Evolutionary conservation across 164 flowering plant species (phyloP).

Genomic region (Warburgia ugandensis): DNA sequence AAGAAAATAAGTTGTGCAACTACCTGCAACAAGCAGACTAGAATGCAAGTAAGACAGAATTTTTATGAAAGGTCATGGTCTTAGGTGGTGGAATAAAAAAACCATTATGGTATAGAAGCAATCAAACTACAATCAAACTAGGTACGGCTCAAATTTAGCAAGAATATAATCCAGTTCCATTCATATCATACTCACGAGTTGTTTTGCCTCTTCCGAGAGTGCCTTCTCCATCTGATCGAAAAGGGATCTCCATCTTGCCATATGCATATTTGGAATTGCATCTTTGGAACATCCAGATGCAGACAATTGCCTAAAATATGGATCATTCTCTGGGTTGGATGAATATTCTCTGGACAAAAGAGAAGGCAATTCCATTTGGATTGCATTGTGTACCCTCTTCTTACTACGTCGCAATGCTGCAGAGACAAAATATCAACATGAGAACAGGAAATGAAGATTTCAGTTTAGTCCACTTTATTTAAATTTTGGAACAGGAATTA

Average conservation of each 20-base stretch:
- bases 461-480: background rate
- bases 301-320: constrained; percentile 15
- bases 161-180: constrained; percentile 10
- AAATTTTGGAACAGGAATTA: constrained; percentile 10
- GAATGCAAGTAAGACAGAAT: background rate
- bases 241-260: constrained; percentile 47
- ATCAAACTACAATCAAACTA: background rate
- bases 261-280: constrained; percentile 44
- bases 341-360: constrained; percentile 56
- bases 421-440: background rate
- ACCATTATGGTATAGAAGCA: background rate
- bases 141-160: background rate
- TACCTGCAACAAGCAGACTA: background rate
- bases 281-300: constrained; percentile 14
- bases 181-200: constrained; percentile 43
- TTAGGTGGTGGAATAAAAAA: constrained; percentile 4
- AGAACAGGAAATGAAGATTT: background rate
- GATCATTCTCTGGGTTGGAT: constrained; percentile 39
- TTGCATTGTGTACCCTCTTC: constrained; percentile 24
- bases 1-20: background rate
- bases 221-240: constrained; percentile 77
- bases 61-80: constrained; percentile 1
- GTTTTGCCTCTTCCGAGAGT: constrained; percentile 76
- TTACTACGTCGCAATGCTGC: constrained; percentile 8
- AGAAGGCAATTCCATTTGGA: constrained; percentile 65